Base-by-base conservation (phyloP, 148 eudicot genomes). In the Amaranthus palmeri region DNA sequence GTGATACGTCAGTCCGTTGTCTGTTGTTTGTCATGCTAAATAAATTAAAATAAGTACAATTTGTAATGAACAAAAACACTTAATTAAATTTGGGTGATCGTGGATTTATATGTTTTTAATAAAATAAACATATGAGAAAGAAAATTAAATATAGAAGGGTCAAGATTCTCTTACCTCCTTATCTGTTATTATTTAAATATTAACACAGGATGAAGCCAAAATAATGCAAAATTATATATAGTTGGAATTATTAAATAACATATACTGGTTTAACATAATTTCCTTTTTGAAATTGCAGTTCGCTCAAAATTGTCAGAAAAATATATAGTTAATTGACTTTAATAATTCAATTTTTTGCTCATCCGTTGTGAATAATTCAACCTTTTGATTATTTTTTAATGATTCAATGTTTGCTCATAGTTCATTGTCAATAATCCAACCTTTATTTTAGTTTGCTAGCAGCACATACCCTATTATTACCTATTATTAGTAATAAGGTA, bases 1-100 rank as follows among this genome's bases (percentile, higher is more conserved):
- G 4, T 6, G 69, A 48, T 41, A 49, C 69, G 69, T 65, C 69
- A 65, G 13, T 65, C 14, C 54, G 14, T 65, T 65, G 69, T 65
- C 69, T 43, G 43, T 65, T 65, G 69, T 65, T 65, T 49, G 54
- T n/a, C 69, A 65, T 65, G 69, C 69, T 65, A 15, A 25, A 46
- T 15, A 18, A n/a, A 12, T 36, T 65, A 10, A 65, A 46, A 45
- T 49, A 65, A 48, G 54, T 17, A 65, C 55, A 65, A 65, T 47
- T 65, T 65, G 69, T 25, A 65, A 15, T 6, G 49, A 58, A 48
- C 69, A 65, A 6, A 65, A 58, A 42, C 61, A 8, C 42, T 65
- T 15, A 4, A 64, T 4, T 64, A 44, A 14, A 64, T 46, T 46
- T 10, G 41, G 53, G 7, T 46, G 36, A 25, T 25, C 36, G 36